Percentiles rank a stretch among this genome's conserved stretches.
Evolutionary conservation across 164 flowering plant species (phyloP).

Genomic region (Sextonia rubra): DNA sequence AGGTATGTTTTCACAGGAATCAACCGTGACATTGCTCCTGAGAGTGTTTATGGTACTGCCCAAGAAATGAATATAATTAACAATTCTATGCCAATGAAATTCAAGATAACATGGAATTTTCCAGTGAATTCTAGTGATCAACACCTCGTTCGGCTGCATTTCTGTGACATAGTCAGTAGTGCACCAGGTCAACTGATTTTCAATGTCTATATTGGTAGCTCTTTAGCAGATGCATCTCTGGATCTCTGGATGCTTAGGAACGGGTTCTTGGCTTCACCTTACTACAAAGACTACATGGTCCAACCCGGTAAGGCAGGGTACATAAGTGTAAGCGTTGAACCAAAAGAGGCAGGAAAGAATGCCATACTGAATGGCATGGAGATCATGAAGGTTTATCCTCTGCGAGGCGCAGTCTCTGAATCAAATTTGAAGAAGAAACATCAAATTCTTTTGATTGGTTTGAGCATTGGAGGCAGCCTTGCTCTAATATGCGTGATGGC

Average conservation of each 20-base stretch:
- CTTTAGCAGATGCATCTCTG: slow-evolving; percentile 37
- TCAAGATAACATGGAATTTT: slow-evolving; percentile 67
- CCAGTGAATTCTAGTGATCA: slow-evolving; percentile 41
- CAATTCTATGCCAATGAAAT: slow-evolving; percentile 23
- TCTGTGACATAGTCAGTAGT: slow-evolving; percentile 80
- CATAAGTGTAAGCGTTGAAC: slow-evolving; percentile 55
- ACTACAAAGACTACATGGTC: slow-evolving; percentile 69
- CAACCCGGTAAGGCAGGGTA: slow-evolving; percentile 30
- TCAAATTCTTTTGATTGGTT: neutral
- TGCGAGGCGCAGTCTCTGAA: slow-evolving; percentile 39
- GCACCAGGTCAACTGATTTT: slow-evolving; percentile 45
- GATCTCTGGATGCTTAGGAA: slow-evolving; percentile 19
- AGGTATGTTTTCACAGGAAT: slow-evolving; percentile 27
- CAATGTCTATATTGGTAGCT: slow-evolving; percentile 70
- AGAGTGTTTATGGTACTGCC: slow-evolving; percentile 57
- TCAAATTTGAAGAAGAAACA: slow-evolving; percentile 4
- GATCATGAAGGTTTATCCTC: slow-evolving; percentile 59
- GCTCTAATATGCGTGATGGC: neutral
- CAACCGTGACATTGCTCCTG: slow-evolving; percentile 51
- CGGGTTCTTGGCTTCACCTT: slow-evolving; percentile 55
- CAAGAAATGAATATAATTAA: slow-evolving; percentile 36
- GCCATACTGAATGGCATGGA: slow-evolving; percentile 84
- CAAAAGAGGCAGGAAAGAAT: slow-evolving; percentile 29
- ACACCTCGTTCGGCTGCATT: slow-evolving; percentile 75
- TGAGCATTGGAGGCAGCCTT: neutral